Evolutionary conservation across 2,329 filamentous ascomycete genomes (phyloP).

Genomic region (Trichoderma koningii): DNA sequence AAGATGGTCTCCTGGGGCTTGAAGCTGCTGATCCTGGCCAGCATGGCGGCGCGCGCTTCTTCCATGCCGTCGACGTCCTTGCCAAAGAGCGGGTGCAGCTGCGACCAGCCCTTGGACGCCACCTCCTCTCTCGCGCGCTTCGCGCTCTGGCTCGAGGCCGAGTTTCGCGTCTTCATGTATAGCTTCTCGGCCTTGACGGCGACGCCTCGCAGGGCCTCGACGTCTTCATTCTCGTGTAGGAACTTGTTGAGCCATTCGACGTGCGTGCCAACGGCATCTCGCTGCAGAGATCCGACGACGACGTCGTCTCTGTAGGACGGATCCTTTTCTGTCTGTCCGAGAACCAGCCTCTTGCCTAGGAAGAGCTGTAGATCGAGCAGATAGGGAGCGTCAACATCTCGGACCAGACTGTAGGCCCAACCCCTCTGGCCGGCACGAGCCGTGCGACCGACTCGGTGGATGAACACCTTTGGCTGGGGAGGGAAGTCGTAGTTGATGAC

Average conservation of each 20-base stretch:
- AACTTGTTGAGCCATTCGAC: constrained; percentile 84
- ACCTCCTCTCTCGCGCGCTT: constrained; percentile 82
- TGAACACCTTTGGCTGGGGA: constrained; percentile 92
- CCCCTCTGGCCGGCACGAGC: constrained; percentile 89
- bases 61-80: constrained; percentile 66
- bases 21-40: constrained; percentile 85
- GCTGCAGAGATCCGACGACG: constrained; percentile 73
- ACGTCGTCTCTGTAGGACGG: constrained; percentile 80
- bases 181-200: constrained; percentile 88
- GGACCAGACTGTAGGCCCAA: constrained; percentile 92
- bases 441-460: constrained; percentile 94
- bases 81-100: constrained; percentile 80
- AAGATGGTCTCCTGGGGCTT: constrained; percentile 95
- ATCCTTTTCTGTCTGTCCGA: constrained; percentile 66
- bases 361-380: constrained; percentile 93
- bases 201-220: constrained; percentile 70
- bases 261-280: constrained; percentile 71
- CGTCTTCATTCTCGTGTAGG: constrained; percentile 72
- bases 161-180: constrained; percentile 85
- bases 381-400: constrained; percentile 87
- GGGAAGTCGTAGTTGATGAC: constrained; percentile 99
- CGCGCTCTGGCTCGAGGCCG: constrained; percentile 86
- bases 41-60: constrained; percentile 77
- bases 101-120: constrained; percentile 67
- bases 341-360: constrained; percentile 76